Evolutionary conservation across 2,329 filamentous ascomycete genomes (phyloP).

Genomic region (Xylariales sp.): DNA sequence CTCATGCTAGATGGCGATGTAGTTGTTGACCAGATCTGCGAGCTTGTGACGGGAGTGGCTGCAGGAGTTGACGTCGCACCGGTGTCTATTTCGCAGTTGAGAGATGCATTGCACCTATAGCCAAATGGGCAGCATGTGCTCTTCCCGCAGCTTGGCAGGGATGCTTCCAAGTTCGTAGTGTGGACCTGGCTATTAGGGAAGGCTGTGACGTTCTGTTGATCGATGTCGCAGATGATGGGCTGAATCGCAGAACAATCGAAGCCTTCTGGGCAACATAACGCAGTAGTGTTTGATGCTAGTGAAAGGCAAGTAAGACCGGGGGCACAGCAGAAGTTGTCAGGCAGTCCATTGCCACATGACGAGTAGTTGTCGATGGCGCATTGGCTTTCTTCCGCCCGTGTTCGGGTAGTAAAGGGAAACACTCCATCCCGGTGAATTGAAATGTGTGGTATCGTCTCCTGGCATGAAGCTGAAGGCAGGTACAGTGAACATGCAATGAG

Average conservation of each 20-base stretch:
- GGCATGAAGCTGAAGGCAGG: neutral
- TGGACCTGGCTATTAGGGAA: constrained; percentile 10
- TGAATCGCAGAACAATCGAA: constrained; percentile 9
- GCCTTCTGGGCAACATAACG: constrained; percentile 15
- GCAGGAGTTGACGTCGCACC: neutral
- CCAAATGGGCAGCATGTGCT: constrained; percentile 17
- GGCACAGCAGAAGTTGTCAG: constrained; percentile 15
- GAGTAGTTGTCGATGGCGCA: constrained; percentile 9
- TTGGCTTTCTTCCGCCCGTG: neutral
- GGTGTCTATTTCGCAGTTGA: constrained; percentile 1
- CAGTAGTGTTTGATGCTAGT: constrained; percentile 12
- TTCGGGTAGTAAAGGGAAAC: neutral
- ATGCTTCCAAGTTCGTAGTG: constrained; percentile 9
- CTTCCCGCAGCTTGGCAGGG: constrained; percentile 11
- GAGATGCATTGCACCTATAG: constrained; percentile 9
- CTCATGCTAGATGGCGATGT: neutral
- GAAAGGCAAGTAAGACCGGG: constrained; percentile 8
- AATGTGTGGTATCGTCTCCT: neutral
- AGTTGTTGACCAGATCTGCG: neutral
- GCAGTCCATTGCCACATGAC: constrained; percentile 13
- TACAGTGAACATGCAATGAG: neutral
- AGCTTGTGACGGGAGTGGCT: neutral
- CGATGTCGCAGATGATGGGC: constrained; percentile 14
- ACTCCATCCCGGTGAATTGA: neutral
- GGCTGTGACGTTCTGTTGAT: constrained; percentile 12